These are phyloP conservation scores for Panaeolus cyanescens DNA, from an alignment of 768 basidiomycete species.

Conservation along the genomic window DNA sequence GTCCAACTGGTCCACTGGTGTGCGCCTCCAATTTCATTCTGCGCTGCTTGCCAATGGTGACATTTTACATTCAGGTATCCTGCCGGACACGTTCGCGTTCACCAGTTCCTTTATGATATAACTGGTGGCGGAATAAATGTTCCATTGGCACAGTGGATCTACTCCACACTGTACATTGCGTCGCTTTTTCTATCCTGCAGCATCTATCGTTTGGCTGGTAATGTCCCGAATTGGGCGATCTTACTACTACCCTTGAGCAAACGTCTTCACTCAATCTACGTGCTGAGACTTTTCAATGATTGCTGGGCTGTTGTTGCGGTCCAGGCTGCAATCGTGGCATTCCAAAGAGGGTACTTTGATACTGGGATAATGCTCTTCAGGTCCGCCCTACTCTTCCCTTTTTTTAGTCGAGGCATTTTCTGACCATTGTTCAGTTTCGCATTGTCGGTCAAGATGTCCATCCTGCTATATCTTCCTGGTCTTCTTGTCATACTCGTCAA, in stretches of 20 bases:
- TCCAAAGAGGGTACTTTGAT: constrained; percentile 60
- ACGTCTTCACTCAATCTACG: constrained; percentile 90
- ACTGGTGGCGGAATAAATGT: constrained; percentile 65
- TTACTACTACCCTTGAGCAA: constrained; percentile 85
- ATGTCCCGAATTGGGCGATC: constrained; percentile 71
- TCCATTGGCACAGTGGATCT: constrained; percentile 73
- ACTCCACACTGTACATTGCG: constrained; percentile 69
- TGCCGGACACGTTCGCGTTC: constrained; percentile 88
- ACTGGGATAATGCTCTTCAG: constrained; percentile 71
- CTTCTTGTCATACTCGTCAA: constrained; percentile 83
- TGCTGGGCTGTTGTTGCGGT: constrained; percentile 78
- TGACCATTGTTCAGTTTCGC: constrained; percentile 53
- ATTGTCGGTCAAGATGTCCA: constrained; percentile 94
- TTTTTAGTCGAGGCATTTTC: constrained; percentile 6
- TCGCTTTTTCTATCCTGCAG: constrained; percentile 65
- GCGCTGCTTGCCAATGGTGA: background rate
- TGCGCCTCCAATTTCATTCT: constrained; percentile 40
- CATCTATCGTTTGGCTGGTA: constrained; percentile 66
- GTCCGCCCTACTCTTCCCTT: constrained; percentile 39
- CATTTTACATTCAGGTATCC: constrained; percentile 69
- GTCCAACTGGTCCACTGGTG: constrained; percentile 95
- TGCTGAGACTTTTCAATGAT: constrained; percentile 93
- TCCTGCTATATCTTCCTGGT: constrained; percentile 87
- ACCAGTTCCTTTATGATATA: constrained; percentile 65
- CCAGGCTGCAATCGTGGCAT: constrained; percentile 67